Percentiles rank a stretch among this genome's conserved stretches.
These are phyloP conservation scores for Trametes elegans DNA, from an alignment of 768 basidiomycete species.

Conservation along the genomic window DNA sequence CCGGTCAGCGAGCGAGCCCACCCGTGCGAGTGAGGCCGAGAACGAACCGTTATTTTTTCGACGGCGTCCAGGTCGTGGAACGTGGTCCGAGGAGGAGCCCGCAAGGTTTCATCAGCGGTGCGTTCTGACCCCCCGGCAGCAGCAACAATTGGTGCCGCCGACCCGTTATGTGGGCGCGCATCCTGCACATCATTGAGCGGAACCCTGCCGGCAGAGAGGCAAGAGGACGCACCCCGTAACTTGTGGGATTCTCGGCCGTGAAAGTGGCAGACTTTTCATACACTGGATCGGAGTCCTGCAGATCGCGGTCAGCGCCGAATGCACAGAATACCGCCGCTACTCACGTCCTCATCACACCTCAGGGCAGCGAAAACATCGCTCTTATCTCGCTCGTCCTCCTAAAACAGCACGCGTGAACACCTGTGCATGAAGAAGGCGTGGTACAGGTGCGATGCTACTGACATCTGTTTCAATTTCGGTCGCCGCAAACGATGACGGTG, in stretches of 20 bases:
- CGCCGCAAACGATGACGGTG: conserved; percentile 23
- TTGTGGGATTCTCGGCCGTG: neutral
- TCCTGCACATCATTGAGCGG: neutral
- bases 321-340: neutral
- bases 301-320: neutral
- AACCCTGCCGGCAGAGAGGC: neutral
- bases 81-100: conserved; percentile 3
- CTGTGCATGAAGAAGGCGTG: neutral
- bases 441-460: neutral
- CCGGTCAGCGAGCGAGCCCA: neutral
- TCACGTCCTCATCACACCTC: neutral
- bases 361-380: neutral
- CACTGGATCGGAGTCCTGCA: neutral
- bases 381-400: conserved; percentile 9
- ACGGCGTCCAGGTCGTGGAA: conserved; percentile 19
- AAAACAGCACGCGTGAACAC: neutral
- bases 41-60: conserved; percentile 21
- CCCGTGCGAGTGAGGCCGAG: neutral
- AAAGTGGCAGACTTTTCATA: neutral
- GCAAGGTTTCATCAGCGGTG: neutral
- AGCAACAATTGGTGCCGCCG: neutral
- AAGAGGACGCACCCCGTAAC: neutral
- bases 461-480: conserved; percentile 16
- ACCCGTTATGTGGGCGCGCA: neutral
- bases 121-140: neutral